phyloP scores from a whole-genome alignment of 169 alveolate species.

The Plasmodium sp. region DNA sequence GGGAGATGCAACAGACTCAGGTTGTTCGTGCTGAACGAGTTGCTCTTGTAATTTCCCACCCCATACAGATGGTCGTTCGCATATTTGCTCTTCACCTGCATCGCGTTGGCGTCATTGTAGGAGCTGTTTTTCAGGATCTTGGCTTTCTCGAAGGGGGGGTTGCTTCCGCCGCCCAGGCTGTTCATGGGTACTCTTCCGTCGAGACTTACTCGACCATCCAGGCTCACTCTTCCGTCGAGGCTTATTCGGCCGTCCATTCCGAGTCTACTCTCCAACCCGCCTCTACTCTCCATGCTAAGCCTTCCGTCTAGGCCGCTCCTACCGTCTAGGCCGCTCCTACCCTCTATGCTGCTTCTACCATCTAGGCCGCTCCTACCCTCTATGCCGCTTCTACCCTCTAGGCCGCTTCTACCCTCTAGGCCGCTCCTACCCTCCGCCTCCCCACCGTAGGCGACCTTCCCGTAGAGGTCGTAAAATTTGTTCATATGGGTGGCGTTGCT shows the following conservation, averaged over 20 bases:
- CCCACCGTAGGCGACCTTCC: neutral
- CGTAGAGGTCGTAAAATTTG: constrained; percentile 16
- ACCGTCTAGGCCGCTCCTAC: too few relatives aligned
- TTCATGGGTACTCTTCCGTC: neutral
- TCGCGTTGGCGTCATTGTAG: constrained; percentile 4
- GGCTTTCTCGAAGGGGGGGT: neutral
- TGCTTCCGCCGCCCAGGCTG: neutral
- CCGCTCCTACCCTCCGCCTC: neutral
- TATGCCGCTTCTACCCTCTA: neutral
- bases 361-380: too few relatives aligned
- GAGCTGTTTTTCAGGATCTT: constrained; percentile 9
- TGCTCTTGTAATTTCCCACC: constrained; percentile 15
- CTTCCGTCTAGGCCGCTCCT: too few relatives aligned
- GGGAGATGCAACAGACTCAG: neutral
- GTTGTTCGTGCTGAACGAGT: constrained; percentile 30
- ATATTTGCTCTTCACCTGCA: neutral
- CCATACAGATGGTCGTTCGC: neutral
- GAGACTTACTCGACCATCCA: neutral
- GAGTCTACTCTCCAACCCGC: neutral
- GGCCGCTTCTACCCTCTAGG: neutral
- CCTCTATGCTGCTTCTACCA: too few relatives aligned
- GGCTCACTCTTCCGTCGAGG: neutral
- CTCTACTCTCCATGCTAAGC: neutral
- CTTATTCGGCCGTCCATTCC: neutral
- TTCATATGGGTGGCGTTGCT: neutral